Evolutionary conservation across 768 basidiomycete genomes (phyloP).

Genomic region (Lentinula lateritia): DNA sequence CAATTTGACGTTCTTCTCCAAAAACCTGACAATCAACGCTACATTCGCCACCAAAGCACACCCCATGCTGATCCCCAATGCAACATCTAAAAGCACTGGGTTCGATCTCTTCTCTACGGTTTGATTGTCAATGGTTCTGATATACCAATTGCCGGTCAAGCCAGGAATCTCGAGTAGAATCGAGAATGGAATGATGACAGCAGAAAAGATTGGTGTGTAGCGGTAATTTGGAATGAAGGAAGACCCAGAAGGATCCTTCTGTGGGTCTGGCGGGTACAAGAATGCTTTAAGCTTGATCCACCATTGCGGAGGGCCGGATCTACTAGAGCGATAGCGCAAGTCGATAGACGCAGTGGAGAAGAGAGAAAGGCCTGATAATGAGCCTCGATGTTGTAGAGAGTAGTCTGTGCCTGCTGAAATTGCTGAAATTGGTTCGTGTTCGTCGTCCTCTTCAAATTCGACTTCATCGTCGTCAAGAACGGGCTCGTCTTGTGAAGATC

Average conservation of each 20-base stretch:
- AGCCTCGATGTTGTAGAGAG: background rate
- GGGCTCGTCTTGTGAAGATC: background rate
- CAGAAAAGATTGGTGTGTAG: conserved; percentile 58
- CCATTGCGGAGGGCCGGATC: conserved; percentile 1
- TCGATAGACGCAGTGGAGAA: background rate
- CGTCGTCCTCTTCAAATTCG: background rate
- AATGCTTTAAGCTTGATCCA: conserved; percentile 8
- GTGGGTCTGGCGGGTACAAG: conserved; percentile 15
- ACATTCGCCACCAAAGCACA: conserved; percentile 65
- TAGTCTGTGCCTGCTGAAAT: background rate
- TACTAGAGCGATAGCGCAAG: background rate
- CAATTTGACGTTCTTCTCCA: conserved; percentile 57
- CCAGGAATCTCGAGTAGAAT: conserved; percentile 82
- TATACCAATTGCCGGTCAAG: conserved; percentile 71
- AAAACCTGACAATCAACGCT: conserved; percentile 63
- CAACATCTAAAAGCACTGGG: conserved; percentile 52
- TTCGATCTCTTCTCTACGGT: conserved; percentile 47
- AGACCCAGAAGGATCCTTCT: conserved; percentile 17
- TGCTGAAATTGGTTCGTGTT: background rate
- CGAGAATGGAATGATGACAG: conserved; percentile 66
- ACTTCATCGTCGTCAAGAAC: background rate
- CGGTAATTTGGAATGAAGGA: conserved; percentile 54
- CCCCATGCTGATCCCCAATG: conserved; percentile 58
- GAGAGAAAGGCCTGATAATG: background rate
- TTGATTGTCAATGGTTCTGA: conserved; percentile 43